A percentile compares a stretch with the other conserved stretches of the same genome.
Conservation (phyloP, 257 asterid species). For the Thymus quinquecostatus region DNA sequence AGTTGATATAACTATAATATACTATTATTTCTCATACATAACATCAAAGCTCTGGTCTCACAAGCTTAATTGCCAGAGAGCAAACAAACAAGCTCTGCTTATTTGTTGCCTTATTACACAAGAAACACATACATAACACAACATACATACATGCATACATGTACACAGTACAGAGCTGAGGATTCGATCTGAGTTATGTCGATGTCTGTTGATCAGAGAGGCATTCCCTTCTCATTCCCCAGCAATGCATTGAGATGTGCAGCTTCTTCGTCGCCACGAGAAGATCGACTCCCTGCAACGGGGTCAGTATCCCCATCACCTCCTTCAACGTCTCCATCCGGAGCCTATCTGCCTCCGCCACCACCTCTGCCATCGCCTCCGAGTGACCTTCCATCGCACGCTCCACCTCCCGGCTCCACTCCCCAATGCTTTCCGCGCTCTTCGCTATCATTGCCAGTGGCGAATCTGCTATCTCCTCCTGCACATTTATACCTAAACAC, state of each 20-base stretch:
- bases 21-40: too few relatives aligned
- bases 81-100: too few relatives aligned
- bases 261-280: conserved; percentile 48
- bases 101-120: too few relatives aligned
- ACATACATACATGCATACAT: too few relatives aligned
- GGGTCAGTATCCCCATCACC: conserved; percentile 40
- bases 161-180: too few relatives aligned
- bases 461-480: conserved; percentile 47
- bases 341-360: conserved; percentile 40
- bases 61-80: too few relatives aligned
- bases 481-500: neutral
- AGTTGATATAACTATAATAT: too few relatives aligned
- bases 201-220: neutral
- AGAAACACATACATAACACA: too few relatives aligned
- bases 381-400: conserved; percentile 36
- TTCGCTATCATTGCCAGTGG: conserved; percentile 38
- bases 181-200: neutral
- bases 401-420: conserved; percentile 32
- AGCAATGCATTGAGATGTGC: conserved; percentile 46
- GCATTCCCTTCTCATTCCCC: conserved; percentile 40
- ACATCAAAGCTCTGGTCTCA: too few relatives aligned
- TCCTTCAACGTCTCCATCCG: conserved; percentile 43
- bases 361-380: conserved; percentile 22
- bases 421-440: conserved; percentile 24
- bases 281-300: conserved; percentile 40